Percentiles rank a stretch among this genome's conserved stretches.
Evolutionary conservation across 495 filamentous ascomycete species (phyloP).

Genomic region (Aspergillus olivimuriae): DNA sequence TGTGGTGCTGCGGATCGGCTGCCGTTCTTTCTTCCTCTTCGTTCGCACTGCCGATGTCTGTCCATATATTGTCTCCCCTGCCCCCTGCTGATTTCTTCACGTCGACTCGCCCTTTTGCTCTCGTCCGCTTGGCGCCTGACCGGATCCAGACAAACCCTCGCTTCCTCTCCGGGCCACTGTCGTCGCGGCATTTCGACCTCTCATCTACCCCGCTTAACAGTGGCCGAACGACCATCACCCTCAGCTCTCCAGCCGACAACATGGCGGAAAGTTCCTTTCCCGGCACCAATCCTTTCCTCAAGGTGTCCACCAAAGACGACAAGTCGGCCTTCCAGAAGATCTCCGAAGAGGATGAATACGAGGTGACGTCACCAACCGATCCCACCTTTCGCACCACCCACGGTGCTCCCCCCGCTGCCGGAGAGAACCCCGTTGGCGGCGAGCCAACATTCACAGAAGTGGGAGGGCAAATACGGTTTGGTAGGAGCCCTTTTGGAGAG

Average conservation of each 20-base stretch:
- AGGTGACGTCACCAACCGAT: conserved; percentile 58
- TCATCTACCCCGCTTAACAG: conserved; percentile 16
- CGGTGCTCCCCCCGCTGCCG: conserved; percentile 15
- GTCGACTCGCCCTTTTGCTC: conserved; percentile 2
- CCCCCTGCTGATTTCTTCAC: neutral
- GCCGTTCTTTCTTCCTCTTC: neutral
- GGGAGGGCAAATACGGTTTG: conserved; percentile 21
- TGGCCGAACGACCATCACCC: conserved; percentile 29
- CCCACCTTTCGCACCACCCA: conserved; percentile 42
- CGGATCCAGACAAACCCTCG: neutral
- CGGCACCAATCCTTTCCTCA: conserved; percentile 51
- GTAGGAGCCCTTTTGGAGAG: conserved; percentile 33
- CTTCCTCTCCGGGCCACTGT: conserved; percentile 1
- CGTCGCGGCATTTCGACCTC: conserved; percentile 10
- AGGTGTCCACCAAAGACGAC: conserved; percentile 24
- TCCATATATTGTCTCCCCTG: conserved; percentile 1
- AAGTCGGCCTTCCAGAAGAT: conserved; percentile 43
- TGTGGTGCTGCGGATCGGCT: conserved; percentile 1
- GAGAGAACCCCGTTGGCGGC: conserved; percentile 24
- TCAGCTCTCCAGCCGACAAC: conserved; percentile 20
- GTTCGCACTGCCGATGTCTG: conserved; percentile 7
- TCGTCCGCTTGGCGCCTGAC: neutral
- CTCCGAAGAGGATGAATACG: conserved; percentile 56
- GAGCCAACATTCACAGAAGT: conserved; percentile 1
- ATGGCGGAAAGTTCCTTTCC: conserved; percentile 54